Evolutionary conservation across 371 early-diverging fungal genomes (phyloP).

Genomic region (Mortierella sp.): DNA sequence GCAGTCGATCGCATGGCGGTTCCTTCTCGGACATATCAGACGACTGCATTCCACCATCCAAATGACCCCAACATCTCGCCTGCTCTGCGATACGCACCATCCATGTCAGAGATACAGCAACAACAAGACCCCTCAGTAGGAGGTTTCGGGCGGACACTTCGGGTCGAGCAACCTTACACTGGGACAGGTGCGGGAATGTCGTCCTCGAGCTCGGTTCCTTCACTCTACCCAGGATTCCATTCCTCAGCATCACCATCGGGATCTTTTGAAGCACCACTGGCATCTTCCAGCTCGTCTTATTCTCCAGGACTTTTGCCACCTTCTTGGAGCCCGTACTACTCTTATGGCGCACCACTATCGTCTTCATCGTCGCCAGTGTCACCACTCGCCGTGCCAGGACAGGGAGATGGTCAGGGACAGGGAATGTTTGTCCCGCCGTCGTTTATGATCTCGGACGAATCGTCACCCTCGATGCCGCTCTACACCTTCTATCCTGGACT

Average conservation of each 20-base stretch:
- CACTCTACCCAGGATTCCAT: constrained; percentile 14
- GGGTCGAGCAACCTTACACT: constrained; percentile 5
- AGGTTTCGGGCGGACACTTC: constrained; percentile 1
- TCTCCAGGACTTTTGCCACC: not conserved
- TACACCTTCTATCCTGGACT: constrained; percentile 8
- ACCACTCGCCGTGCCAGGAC: not conserved
- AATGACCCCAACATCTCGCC: not conserved
- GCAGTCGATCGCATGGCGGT: constrained; percentile 14
- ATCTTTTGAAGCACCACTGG: not conserved
- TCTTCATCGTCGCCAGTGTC: not conserved
- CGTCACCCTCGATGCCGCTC: constrained; percentile 12
- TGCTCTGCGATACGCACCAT: not conserved
- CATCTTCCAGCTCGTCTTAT: not conserved
- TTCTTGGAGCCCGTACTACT: constrained; percentile 1
- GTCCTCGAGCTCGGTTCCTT: not conserved
- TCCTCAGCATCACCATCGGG: constrained; percentile 4
- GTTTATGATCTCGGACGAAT: constrained; percentile 25
- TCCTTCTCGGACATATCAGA: constrained; percentile 35
- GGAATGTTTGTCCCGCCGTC: constrained; percentile 11
- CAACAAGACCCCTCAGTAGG: constrained; percentile 4
- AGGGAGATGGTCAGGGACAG: not conserved
- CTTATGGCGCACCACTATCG: not conserved
- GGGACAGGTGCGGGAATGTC: not conserved
- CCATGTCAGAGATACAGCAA: constrained; percentile 21
- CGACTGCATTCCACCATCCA: not conserved